A percentile compares a stretch with the other conserved stretches of the same genome.
Evolutionary conservation across 1,139 yeast species (phyloP).

Genomic region (Ashbya aceris): DNA sequence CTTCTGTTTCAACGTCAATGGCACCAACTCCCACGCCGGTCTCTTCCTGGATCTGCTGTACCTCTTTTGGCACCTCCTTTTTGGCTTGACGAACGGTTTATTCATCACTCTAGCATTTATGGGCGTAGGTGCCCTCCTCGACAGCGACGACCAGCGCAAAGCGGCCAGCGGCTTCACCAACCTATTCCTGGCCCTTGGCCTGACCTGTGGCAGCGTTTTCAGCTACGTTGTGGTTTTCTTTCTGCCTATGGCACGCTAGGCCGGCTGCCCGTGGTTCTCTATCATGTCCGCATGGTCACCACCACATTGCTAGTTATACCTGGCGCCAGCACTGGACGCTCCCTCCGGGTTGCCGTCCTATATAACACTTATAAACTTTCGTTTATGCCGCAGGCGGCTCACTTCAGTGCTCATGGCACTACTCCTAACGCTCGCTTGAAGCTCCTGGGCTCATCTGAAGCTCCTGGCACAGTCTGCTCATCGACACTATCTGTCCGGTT

Average conservation of each 20-base stretch:
- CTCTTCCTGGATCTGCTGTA: constrained; percentile 59
- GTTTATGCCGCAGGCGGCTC: too few relatives aligned
- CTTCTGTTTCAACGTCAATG: constrained; percentile 47
- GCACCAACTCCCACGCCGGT: constrained; percentile 22
- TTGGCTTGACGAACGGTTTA: constrained; percentile 87
- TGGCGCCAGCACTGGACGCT: too few relatives aligned
- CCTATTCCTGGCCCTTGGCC: constrained; percentile 62
- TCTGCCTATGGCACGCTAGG: constrained; percentile 4
- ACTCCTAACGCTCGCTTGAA: too few relatives aligned
- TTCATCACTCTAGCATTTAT: constrained; percentile 73
- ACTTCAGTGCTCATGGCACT: too few relatives aligned
- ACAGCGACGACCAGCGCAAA: constrained; percentile 58
- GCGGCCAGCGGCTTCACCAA: constrained; percentile 94
- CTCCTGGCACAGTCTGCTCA: too few relatives aligned
- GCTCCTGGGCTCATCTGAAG: too few relatives aligned
- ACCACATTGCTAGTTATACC: too few relatives aligned
- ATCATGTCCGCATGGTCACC: too few relatives aligned
- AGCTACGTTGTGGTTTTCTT: constrained; percentile 53
- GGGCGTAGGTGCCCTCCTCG: constrained; percentile 56
- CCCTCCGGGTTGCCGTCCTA: too few relatives aligned
- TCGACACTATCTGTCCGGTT: too few relatives aligned
- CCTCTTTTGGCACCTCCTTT: constrained; percentile 56
- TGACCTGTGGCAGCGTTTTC: constrained; percentile 66
- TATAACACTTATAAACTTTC: too few relatives aligned
- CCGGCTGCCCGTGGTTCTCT: neutral